Evolutionary conservation across 768 basidiomycete species (phyloP), one percentile per base, ranked within the genome.

Genomic region (Kwoniella sp.): DNA sequence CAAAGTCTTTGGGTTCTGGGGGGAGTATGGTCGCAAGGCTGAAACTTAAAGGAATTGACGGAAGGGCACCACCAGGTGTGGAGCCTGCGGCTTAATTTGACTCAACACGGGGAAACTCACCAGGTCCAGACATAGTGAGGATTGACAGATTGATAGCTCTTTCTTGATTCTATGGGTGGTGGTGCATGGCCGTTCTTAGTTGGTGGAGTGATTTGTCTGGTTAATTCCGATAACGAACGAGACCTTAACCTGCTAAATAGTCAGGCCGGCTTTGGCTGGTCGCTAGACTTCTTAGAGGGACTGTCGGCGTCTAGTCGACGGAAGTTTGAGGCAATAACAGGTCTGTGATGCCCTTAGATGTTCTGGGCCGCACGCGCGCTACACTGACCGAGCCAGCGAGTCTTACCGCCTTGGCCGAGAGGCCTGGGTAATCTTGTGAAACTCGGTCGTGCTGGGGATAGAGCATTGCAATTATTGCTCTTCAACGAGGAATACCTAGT

Each of bases 201-300:
- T 85, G 81, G 61, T 82, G 76, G 84, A 87, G 85, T 86, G 86
- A 87, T 87, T 87, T 87, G 86, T 88, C 87, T 87, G 86, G 85
- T 87, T 87, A 87, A 88, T 87, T 87, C 84, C 82, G 85, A 87
- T 87, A 86, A 86, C 82, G 83, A 87, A 86, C 81, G 84, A 87
- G 85, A 87, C 86, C 84, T 85, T 85, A 83, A 84, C 84, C 83
- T 86, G 84, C 86, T 86, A 85, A 87, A 86, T 87, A 87, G 85
- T 80, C 84, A 79, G 82, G 81, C 80, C 76, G 81, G 79, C 83
- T 82, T 81, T 79, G 61, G 84, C 80, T 83, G 82, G 82, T 80
- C 80, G 79, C n/a, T 77, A 66, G 81, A 80, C 84, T 85, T 87
- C 84, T 86, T 85, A 85, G 83, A 85, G 82, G 84, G 83, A 84